These are phyloP conservation scores for Cordyceps farinosa DNA, from an alignment of 2,329 filamentous ascomycete species.

Conservation along the genomic window DNA sequence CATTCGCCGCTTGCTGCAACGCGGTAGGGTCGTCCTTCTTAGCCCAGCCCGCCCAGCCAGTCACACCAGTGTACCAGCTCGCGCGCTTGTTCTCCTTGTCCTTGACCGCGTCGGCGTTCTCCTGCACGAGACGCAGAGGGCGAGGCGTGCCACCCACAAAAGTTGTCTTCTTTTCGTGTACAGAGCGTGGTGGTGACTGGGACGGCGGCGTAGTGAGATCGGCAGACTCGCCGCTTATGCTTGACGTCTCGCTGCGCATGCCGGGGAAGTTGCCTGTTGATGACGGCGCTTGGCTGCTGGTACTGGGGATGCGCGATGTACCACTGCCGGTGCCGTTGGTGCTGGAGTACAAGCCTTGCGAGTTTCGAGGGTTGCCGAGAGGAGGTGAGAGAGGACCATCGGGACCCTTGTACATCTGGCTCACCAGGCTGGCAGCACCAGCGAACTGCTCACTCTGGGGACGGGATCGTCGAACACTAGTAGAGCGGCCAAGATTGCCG, in stretches of 20 bases:
- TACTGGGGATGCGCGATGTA: conserved; percentile 49
- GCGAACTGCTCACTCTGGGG: conserved; percentile 64
- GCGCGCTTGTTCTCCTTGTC: conserved; percentile 54
- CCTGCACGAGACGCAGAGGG: conserved; percentile 82
- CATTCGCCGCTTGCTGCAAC: conserved; percentile 22
- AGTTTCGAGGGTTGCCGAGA: conserved; percentile 55
- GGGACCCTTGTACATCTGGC: conserved; percentile 83
- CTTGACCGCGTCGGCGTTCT: conserved; percentile 56
- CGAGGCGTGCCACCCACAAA: conserved; percentile 70
- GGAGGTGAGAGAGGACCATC: conserved; percentile 60
- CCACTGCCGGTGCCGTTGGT: conserved; percentile 47
- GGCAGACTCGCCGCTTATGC: conserved; percentile 65
- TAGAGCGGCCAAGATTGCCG: conserved; percentile 50
- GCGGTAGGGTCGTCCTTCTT: conserved; percentile 46
- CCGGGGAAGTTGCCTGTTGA: conserved; percentile 66
- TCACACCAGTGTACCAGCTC: conserved; percentile 52
- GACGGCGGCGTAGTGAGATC: conserved; percentile 44
- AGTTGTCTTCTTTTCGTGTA: conserved; percentile 54
- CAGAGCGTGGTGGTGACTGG: conserved; percentile 51
- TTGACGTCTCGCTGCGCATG: conserved; percentile 62
- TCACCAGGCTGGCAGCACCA: conserved; percentile 65
- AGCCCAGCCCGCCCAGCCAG: conserved; percentile 51
- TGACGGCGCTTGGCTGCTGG: conserved; percentile 41
- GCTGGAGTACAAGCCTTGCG: conserved; percentile 61
- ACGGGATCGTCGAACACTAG: conserved; percentile 51